phyloP scores from a whole-genome alignment of 371 early-diverging fungal species.

The Basidiobolus meristosporus region DNA sequence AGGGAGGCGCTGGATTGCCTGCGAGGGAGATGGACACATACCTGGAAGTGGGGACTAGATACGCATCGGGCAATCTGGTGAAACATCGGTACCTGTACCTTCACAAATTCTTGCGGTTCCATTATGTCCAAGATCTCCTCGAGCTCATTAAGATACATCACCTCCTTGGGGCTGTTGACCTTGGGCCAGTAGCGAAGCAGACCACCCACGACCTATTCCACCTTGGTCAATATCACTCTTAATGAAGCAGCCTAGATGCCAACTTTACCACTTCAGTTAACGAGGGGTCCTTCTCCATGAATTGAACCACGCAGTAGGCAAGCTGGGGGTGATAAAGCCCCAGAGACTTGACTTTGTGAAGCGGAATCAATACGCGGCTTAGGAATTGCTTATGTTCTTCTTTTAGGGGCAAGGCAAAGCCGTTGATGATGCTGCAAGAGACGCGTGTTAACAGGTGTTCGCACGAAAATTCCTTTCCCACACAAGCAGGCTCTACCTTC shows the following conservation, averaged over 20 bases:
- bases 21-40: too few relatives aligned
- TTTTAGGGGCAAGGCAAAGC: constrained; percentile 91
- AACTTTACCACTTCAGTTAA: constrained; percentile 57
- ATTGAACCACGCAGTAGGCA: constrained; percentile 94
- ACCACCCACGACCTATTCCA: constrained; percentile 65
- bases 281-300: constrained; percentile 88
- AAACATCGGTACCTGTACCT: constrained; percentile 74
- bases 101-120: constrained; percentile 69
- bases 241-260: too few relatives aligned
- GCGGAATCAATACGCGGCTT: constrained; percentile 71
- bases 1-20: too few relatives aligned
- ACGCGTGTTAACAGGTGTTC: too few relatives aligned
- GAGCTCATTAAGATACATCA: constrained; percentile 91
- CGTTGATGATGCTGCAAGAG: constrained; percentile 78
- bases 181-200: constrained; percentile 93
- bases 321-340: constrained; percentile 86
- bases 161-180: constrained; percentile 92
- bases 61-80: constrained; percentile 77
- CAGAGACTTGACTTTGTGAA: constrained; percentile 84
- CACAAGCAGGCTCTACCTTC: constrained; percentile 37
- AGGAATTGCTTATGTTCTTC: constrained; percentile 93
- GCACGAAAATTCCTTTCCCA: too few relatives aligned
- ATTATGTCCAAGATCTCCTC: constrained; percentile 91
- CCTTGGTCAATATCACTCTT: too few relatives aligned
- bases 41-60: constrained; percentile 90